A percentile compares a stretch with the other conserved stretches of the same genome.
phyloP scores from a whole-genome alignment of 1,284 basidiomycete genomes.

The Cryptococcus hybrid region DNA sequence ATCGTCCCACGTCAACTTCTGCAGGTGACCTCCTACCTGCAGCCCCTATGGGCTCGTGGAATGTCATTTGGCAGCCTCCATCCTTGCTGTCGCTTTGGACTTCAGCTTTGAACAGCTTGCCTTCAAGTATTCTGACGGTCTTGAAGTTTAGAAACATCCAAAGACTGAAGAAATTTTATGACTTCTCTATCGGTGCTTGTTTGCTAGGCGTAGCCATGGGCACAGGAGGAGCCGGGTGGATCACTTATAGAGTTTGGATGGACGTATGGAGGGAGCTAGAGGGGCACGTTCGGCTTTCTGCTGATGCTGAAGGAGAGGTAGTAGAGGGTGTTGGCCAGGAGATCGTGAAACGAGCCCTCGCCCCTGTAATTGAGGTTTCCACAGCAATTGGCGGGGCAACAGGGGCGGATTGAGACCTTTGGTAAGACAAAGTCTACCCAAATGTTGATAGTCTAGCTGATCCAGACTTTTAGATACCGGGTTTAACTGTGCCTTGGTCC shows the following conservation, averaged over 20 bases:
- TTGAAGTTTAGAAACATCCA: constrained; percentile 2
- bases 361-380: too few species aligned
- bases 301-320: constrained; percentile 1
- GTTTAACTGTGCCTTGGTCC: constrained; percentile 41
- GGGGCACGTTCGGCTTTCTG: constrained; percentile 3
- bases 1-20: neutral
- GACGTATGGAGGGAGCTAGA: constrained; percentile 13
- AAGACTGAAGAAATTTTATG: constrained; percentile 9
- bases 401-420: constrained; percentile 31
- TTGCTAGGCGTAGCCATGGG: constrained; percentile 4
- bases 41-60: neutral
- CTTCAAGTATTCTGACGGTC: neutral
- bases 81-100: constrained; percentile 6
- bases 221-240: constrained; percentile 5
- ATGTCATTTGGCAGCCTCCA: neutral
- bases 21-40: neutral
- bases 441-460: neutral
- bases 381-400: neutral
- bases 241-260: constrained; percentile 4
- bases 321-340: constrained; percentile 1
- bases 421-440: constrained; percentile 15
- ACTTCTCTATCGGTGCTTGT: constrained; percentile 5
- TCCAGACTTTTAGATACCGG: constrained; percentile 37
- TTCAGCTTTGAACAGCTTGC: constrained; percentile 4
- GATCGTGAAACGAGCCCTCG: neutral